phyloP scores from a whole-genome alignment of 345 rosid genomes.

The Laguncularia racemosa region DNA sequence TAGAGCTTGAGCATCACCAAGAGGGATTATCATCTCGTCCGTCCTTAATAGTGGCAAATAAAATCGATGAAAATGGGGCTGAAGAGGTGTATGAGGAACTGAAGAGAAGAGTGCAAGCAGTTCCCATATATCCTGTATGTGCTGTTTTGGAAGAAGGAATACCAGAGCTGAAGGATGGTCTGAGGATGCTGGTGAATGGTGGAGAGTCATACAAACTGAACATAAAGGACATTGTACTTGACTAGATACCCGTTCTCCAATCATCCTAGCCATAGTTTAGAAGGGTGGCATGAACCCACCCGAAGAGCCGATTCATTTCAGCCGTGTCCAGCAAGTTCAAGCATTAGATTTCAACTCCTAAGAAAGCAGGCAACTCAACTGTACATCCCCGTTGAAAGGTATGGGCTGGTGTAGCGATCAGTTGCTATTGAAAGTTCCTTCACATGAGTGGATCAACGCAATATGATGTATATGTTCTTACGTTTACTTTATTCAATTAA shows the following conservation, averaged over 20 bases:
- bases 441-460: too few relatives aligned
- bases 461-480: too few relatives aligned
- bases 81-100: slow-evolving; percentile 56
- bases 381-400: too few relatives aligned
- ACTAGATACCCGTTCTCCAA: slow-evolving; percentile 8
- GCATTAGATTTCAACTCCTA: too few relatives aligned
- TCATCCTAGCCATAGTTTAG: too few relatives aligned
- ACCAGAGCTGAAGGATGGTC: slow-evolving; percentile 68
- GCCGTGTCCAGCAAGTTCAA: too few relatives aligned
- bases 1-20: slow-evolving; percentile 85
- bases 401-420: too few relatives aligned
- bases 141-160: slow-evolving; percentile 87
- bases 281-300: too few relatives aligned
- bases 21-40: slow-evolving; percentile 72
- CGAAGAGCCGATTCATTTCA: too few relatives aligned
- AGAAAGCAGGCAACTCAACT: too few relatives aligned
- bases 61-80: slow-evolving; percentile 74
- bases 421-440: too few relatives aligned
- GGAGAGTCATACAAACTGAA: slow-evolving; percentile 30
- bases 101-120: slow-evolving; percentile 51
- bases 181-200: slow-evolving; percentile 53
- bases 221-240: slow-evolving; percentile 40
- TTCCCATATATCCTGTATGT: slow-evolving; percentile 54
- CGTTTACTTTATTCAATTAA: too few relatives aligned
- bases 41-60: slow-evolving; percentile 72